Percentiles rank a stretch among this genome's conserved stretches.
Evolutionary conservation across 2,329 filamentous ascomycete species (phyloP).

Genomic region (Pyrenophora graminea): DNA sequence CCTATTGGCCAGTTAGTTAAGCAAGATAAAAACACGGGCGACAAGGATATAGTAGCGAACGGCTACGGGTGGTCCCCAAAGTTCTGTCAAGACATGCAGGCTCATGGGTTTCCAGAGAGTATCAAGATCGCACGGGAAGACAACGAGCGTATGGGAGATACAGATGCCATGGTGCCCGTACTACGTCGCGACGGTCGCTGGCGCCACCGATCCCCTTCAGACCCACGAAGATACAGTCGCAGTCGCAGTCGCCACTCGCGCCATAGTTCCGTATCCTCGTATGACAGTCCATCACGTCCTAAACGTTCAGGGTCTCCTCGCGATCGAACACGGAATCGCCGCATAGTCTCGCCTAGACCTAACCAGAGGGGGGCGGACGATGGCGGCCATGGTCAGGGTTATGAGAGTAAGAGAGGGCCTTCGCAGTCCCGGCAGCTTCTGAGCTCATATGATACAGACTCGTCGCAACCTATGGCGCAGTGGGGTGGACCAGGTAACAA

Average conservation of each 20-base stretch:
- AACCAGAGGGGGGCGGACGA: conserved; percentile 9
- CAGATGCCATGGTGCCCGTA: conserved; percentile 9
- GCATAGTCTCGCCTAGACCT: conserved; percentile 16
- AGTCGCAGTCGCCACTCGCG: conserved; percentile 17
- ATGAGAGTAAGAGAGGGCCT: conserved; percentile 9
- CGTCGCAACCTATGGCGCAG: conserved; percentile 15
- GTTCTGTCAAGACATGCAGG: conserved; percentile 82
- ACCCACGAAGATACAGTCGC: conserved; percentile 15
- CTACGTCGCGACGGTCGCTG: conserved; percentile 14
- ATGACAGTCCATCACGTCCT: conserved; percentile 13
- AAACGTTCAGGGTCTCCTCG: conserved; percentile 18
- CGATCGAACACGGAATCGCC: conserved; percentile 16
- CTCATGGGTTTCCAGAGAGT: conserved; percentile 28
- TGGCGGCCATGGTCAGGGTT: conserved; percentile 8
- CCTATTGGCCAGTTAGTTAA: conserved; percentile 71
- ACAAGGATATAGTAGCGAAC: conserved; percentile 68
- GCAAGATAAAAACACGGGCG: conserved; percentile 69
- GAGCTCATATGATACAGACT: conserved; percentile 11
- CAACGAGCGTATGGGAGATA: conserved; percentile 20
- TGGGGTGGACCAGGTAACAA: conserved; percentile 13
- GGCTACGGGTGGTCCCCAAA: conserved; percentile 86
- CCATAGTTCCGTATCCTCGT: conserved; percentile 21
- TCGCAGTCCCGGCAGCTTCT: conserved; percentile 15
- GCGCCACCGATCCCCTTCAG: conserved; percentile 17
- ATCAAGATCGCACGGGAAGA: conserved; percentile 30